Percentiles rank a stretch among this genome's conserved stretches.
phyloP scores from a whole-genome alignment of 202 grass and related monocot genomes.

The Digitaria exilis region DNA sequence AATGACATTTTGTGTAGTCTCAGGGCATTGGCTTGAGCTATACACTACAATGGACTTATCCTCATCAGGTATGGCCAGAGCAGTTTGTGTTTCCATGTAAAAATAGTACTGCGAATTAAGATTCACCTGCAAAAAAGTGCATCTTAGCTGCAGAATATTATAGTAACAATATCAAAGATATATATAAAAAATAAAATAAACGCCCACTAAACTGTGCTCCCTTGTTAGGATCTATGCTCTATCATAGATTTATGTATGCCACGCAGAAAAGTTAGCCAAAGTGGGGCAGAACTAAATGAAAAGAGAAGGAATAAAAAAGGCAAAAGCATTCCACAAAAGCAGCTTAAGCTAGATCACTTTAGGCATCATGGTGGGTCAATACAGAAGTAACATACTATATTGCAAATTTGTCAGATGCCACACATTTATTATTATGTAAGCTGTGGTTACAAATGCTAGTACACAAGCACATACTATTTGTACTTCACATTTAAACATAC shows the following conservation, averaged over 20 bases:
- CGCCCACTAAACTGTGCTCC: slow-evolving; percentile 11
- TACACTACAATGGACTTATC: slow-evolving; percentile 87
- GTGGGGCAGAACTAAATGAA: slow-evolving; percentile 15
- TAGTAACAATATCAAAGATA: slow-evolving; percentile 21
- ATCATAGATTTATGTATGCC: neutral
- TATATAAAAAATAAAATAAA: slow-evolving; percentile 7
- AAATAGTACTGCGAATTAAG: slow-evolving; percentile 94
- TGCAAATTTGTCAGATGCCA: slow-evolving; percentile 9
- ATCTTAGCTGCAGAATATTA: slow-evolving; percentile 35
- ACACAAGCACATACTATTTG: slow-evolving; percentile 11
- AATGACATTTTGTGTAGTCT: slow-evolving; percentile 68
- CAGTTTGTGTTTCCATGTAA: slow-evolving; percentile 96
- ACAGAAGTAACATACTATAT: slow-evolving; percentile 22
- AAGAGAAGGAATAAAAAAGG: neutral
- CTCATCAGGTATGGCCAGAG: slow-evolving; percentile 90
- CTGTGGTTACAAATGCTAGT: slow-evolving; percentile 11
- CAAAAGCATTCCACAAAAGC: slow-evolving; percentile 18
- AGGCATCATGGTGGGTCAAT: slow-evolving; percentile 1
- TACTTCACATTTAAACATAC: slow-evolving; percentile 29
- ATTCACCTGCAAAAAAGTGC: slow-evolving; percentile 67
- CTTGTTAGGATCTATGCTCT: slow-evolving; percentile 16
- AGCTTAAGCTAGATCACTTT: slow-evolving; percentile 16
- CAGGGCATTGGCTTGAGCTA: slow-evolving; percentile 81
- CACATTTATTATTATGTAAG: slow-evolving; percentile 23
- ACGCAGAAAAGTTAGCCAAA: slow-evolving; percentile 21